phyloP scores from a whole-genome alignment of 495 filamentous ascomycete species.

The Peziza echinospora region DNA sequence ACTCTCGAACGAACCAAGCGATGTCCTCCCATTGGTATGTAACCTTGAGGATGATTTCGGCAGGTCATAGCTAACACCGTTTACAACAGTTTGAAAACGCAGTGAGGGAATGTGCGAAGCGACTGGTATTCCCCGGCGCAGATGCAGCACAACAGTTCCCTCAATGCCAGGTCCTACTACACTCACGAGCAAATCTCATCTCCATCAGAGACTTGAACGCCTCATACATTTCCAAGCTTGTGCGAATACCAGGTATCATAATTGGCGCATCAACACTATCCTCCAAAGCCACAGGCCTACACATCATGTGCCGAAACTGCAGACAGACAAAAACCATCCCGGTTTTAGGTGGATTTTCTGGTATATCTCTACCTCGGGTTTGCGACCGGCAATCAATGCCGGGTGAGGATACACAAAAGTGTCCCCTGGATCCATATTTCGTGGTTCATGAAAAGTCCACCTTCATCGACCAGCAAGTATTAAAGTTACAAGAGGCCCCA shows the following conservation, averaged over 20 bases:
- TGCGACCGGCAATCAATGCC: constrained; percentile 35
- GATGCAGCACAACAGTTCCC: constrained; percentile 49
- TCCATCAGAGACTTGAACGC: constrained; percentile 91
- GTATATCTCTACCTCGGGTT: constrained; percentile 56
- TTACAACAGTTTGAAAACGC: constrained; percentile 62
- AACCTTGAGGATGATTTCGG: neutral
- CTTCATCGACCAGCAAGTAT: constrained; percentile 94
- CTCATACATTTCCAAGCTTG: constrained; percentile 78
- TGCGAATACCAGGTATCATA: constrained; percentile 90
- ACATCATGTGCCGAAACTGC: constrained; percentile 81
- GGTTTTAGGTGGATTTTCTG: constrained; percentile 66
- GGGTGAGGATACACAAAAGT: constrained; percentile 31
- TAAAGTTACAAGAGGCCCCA: constrained; percentile 95
- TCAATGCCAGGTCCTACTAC: constrained; percentile 85
- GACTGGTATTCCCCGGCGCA: constrained; percentile 51
- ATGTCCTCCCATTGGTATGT: constrained; percentile 74
- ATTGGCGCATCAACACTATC: constrained; percentile 94
- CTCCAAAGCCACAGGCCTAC: constrained; percentile 73
- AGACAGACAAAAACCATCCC: constrained; percentile 45
- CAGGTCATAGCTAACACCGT: constrained; percentile 6
- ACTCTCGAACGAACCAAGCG: constrained; percentile 71
- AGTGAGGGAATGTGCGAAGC: constrained; percentile 69
- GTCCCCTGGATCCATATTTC: constrained; percentile 87
- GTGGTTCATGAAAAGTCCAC: constrained; percentile 83
- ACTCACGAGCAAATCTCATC: constrained; percentile 70